Evolutionary conservation across 768 basidiomycete genomes (phyloP).

Genomic region (Royoungia palumana): DNA sequence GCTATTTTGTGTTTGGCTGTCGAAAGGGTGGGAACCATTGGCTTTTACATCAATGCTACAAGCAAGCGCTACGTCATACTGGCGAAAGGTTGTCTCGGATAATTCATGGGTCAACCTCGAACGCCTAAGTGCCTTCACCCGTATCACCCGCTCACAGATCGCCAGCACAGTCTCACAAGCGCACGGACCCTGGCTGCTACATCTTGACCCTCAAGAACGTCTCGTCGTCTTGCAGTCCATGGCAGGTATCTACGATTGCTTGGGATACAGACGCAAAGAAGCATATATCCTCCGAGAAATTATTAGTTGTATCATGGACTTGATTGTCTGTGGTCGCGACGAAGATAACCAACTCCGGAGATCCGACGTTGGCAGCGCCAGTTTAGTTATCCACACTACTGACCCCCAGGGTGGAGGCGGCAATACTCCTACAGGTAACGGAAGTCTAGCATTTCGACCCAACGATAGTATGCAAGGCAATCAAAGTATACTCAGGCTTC

Average conservation of each 20-base stretch:
- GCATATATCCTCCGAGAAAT: conserved; percentile 83
- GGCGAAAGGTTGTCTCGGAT: conserved; percentile 56
- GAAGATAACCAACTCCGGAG: conserved; percentile 55
- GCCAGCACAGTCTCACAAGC: conserved; percentile 62
- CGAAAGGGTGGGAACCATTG: conserved; percentile 84
- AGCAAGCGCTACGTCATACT: conserved; percentile 53
- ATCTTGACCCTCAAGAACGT: conserved; percentile 73
- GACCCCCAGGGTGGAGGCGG: conserved; percentile 33
- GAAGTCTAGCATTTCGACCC: conserved; percentile 65
- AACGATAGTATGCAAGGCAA: conserved; percentile 80
- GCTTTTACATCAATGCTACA: conserved; percentile 75
- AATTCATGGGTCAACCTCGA: conserved; percentile 54
- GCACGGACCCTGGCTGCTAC: conserved; percentile 85
- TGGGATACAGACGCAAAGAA: conserved; percentile 88
- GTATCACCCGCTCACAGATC: conserved; percentile 67
- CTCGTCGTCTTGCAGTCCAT: conserved; percentile 66
- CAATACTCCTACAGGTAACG: conserved; percentile 29
- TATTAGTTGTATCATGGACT: conserved; percentile 77
- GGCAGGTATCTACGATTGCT: conserved; percentile 70
- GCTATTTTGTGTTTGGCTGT: conserved; percentile 75
- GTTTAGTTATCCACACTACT: conserved; percentile 48
- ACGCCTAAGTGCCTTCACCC: conserved; percentile 63
- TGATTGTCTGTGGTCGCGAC: conserved; percentile 81
- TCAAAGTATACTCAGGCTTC: conserved; percentile 68
- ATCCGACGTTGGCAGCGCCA: conserved; percentile 34